Conservation (phyloP, 163 green algal genomes). For the Prototheca cutis region DNA sequence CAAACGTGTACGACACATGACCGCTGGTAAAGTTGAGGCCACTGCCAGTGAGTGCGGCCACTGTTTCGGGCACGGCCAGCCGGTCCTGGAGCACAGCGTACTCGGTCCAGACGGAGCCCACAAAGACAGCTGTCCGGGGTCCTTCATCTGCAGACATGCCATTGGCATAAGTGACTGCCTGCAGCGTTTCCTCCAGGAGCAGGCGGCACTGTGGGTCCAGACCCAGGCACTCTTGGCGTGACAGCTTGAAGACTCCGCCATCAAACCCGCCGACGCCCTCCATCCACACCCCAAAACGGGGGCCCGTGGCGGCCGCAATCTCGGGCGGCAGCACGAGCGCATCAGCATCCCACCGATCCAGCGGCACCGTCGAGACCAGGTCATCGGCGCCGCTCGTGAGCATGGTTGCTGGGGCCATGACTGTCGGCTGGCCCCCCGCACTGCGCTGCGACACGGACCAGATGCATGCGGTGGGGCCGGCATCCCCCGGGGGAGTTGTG, state of each 20-base stretch:
- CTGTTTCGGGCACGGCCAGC: neutral
- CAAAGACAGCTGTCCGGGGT: slow-evolving; percentile 29
- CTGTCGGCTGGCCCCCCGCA: too few species aligned
- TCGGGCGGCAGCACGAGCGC: neutral
- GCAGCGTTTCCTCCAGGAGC: slow-evolving; percentile 39
- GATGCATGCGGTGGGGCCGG: too few species aligned
- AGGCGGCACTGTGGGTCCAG: slow-evolving; percentile 71
- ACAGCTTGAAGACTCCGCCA: slow-evolving; percentile 49
- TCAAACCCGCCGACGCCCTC: slow-evolving; percentile 59
- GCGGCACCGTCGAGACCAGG: slow-evolving; percentile 23
- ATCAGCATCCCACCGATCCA: slow-evolving; percentile 40
- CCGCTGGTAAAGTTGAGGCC: slow-evolving; percentile 60
- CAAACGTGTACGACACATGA: slow-evolving; percentile 32
- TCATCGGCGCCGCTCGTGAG: neutral
- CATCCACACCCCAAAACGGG: slow-evolving; percentile 58
- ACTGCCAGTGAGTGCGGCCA: slow-evolving; percentile 1
- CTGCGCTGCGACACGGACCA: too few species aligned
- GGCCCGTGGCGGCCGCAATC: slow-evolving; percentile 5
- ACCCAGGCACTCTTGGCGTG: slow-evolving; percentile 37
- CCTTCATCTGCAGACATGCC: too few species aligned
- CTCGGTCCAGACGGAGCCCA: slow-evolving; percentile 16
- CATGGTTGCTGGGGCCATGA: too few species aligned
- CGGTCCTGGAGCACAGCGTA: neutral
- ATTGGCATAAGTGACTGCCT: too few species aligned
- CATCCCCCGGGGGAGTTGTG: too few species aligned